phyloP scores from a whole-genome alignment of 331 rosid genomes.

The Malus hybrid region DNA sequence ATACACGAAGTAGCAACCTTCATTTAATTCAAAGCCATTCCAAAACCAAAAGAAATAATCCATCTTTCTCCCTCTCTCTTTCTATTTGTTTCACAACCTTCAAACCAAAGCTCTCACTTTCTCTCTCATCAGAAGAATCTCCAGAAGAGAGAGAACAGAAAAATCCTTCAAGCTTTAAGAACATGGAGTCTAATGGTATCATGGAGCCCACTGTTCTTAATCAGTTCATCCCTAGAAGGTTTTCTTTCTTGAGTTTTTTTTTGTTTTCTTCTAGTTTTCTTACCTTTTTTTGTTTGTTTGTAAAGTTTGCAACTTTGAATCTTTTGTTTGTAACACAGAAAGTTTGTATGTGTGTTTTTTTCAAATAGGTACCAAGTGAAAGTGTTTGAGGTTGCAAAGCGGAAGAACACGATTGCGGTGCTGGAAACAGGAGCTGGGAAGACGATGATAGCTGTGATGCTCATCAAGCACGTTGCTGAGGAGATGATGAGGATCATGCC shows the following conservation, averaged over 20 bases:
- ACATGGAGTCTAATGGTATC: neutral
- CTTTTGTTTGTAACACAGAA: neutral
- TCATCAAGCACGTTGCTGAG: constrained; percentile 45
- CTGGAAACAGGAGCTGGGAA: constrained; percentile 87
- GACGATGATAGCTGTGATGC: constrained; percentile 83
- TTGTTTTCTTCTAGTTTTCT: neutral
- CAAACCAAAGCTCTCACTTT: too few species aligned
- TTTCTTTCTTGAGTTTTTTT: neutral
- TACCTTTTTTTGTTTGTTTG: neutral
- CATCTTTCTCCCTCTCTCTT: too few species aligned
- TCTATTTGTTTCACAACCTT: too few species aligned
- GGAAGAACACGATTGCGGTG: constrained; percentile 70
- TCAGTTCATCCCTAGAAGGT: constrained; percentile 47
- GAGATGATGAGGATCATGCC: constrained; percentile 20
- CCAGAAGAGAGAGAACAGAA: too few species aligned
- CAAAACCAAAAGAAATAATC: too few species aligned
- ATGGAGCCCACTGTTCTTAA: neutral
- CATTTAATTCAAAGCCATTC: too few species aligned
- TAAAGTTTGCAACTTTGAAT: neutral
- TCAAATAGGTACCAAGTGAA: constrained; percentile 53
- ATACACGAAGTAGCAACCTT: too few species aligned
- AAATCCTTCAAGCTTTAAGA: neutral
- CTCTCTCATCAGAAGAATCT: too few species aligned
- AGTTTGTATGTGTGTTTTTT: neutral
- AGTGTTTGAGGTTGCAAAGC: constrained; percentile 59